phyloP scores from a whole-genome alignment of 352 stramenopile species.

The Phytophthora melonis region DNA sequence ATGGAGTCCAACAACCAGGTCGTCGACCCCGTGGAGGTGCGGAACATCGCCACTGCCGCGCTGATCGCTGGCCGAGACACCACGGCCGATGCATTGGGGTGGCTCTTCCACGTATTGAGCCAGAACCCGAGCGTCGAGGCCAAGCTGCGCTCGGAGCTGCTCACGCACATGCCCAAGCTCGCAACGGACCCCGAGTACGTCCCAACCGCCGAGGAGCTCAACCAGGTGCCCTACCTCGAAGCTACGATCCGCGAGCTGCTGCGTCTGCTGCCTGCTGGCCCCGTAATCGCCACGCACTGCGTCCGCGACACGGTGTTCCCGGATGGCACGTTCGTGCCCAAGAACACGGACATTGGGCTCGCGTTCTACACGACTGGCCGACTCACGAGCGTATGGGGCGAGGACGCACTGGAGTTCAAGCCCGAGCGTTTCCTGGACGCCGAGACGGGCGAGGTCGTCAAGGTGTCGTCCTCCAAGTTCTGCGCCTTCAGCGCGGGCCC shows the following conservation, averaged over 20 bases:
- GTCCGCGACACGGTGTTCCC: conserved; percentile 57
- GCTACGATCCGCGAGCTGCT: conserved; percentile 67
- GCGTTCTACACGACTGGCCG: conserved; percentile 63
- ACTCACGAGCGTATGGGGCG: conserved; percentile 55
- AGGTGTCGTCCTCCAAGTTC: conserved; percentile 69
- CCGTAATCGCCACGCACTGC: conserved; percentile 53
- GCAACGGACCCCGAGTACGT: conserved; percentile 24
- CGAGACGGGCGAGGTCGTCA: conserved; percentile 40
- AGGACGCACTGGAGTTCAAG: conserved; percentile 56
- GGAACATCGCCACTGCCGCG: conserved; percentile 71
- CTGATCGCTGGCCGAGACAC: conserved; percentile 80
- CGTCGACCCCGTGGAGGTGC: conserved; percentile 53
- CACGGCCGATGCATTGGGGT: conserved; percentile 69
- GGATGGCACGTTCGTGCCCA: conserved; percentile 67
- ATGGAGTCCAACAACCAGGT: conserved; percentile 34
- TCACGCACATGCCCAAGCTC: conserved; percentile 48
- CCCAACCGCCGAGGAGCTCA: conserved; percentile 48
- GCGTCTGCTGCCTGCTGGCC: conserved; percentile 61
- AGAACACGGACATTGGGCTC: conserved; percentile 53
- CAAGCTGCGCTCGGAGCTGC: conserved; percentile 56
- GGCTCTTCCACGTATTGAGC: conserved; percentile 70
- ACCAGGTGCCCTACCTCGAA: conserved; percentile 58
- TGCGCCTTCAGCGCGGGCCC: conserved; percentile 66
- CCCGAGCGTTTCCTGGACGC: conserved; percentile 60
- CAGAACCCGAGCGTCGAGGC: conserved; percentile 55